These are phyloP conservation scores for Globisporangium cylindrosporum DNA, from an alignment of 352 stramenopile species.

Conservation along the genomic window DNA sequence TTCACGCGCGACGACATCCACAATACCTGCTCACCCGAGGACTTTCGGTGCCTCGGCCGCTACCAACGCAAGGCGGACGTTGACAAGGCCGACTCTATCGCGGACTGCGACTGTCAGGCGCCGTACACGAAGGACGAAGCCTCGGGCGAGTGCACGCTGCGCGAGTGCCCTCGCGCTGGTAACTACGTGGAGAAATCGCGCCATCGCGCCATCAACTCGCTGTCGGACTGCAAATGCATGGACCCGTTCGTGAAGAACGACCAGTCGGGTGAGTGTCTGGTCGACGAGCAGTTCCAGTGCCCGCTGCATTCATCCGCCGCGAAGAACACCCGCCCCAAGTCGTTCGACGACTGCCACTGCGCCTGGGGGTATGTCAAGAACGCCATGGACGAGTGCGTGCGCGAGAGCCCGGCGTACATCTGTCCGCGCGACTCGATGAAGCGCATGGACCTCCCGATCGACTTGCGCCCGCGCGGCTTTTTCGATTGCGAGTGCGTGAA, in stretches of 20 bases:
- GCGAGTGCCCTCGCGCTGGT: constrained; percentile 59
- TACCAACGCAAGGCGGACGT: constrained; percentile 48
- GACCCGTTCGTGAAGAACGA: constrained; percentile 66
- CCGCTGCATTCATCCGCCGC: constrained; percentile 34
- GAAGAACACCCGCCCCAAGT: constrained; percentile 30
- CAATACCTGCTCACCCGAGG: constrained; percentile 26
- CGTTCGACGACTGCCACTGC: constrained; percentile 72
- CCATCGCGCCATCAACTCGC: constrained; percentile 36
- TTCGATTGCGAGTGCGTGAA: constrained; percentile 72
- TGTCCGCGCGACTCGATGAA: constrained; percentile 62
- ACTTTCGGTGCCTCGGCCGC: constrained; percentile 55
- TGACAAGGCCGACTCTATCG: constrained; percentile 34
- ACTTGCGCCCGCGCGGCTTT: constrained; percentile 53
- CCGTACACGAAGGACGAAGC: constrained; percentile 70
- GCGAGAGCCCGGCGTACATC: constrained; percentile 50
- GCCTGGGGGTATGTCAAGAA: constrained; percentile 70
- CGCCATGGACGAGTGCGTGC: constrained; percentile 38
- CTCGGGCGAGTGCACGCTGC: constrained; percentile 50
- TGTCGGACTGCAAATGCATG: constrained; percentile 68
- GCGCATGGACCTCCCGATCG: constrained; percentile 32
- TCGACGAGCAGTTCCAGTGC: constrained; percentile 29
- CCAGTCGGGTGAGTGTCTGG: constrained; percentile 65
- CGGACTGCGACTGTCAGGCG: constrained; percentile 68
- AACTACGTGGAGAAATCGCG: constrained; percentile 67
- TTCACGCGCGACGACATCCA: constrained; percentile 38